A percentile compares a stretch with the other conserved stretches of the same genome.
Conservation (phyloP, 169 alveolate genomes). For the Plasmodium gonderi region DNA sequence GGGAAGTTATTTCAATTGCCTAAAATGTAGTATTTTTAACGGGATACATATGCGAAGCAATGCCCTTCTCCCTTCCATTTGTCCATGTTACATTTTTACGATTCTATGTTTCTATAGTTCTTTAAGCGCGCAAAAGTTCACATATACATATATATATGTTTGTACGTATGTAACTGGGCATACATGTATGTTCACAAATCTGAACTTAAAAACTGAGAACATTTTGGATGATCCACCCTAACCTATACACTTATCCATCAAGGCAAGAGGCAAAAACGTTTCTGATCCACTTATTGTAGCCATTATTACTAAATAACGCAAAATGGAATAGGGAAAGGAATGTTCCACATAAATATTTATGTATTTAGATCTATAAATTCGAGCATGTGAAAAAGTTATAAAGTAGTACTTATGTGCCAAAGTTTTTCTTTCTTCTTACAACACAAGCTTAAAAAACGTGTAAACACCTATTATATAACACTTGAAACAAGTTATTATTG, state of each 20-base stretch:
- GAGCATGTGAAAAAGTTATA: not conserved
- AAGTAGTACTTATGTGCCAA: not conserved
- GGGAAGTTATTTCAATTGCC: too few species aligned
- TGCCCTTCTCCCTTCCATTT: not conserved
- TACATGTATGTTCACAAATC: not conserved
- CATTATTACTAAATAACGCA: slow-evolving; percentile 71
- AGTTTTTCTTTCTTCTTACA: not conserved
- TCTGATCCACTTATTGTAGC: slow-evolving; percentile 84
- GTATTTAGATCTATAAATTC: not conserved
- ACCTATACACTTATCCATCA: slow-evolving; percentile 93
- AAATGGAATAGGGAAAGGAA: not conserved
- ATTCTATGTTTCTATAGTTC: too few species aligned
- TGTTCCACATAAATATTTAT: not conserved
- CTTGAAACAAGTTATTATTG: not conserved
- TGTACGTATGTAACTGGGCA: not conserved
- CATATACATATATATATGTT: not conserved
- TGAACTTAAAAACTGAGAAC: not conserved
- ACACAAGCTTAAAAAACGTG: not conserved
- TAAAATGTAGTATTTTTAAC: not conserved
- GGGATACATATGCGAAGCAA: not conserved
- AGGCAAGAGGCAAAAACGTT: slow-evolving; percentile 92
- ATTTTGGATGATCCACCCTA: not conserved
- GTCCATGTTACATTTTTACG: not conserved
- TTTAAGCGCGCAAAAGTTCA: too few species aligned
- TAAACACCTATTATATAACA: not conserved